phyloP scores from a whole-genome alignment of 192 early-diverging fungal species.

The Coemansia pectinata region DNA sequence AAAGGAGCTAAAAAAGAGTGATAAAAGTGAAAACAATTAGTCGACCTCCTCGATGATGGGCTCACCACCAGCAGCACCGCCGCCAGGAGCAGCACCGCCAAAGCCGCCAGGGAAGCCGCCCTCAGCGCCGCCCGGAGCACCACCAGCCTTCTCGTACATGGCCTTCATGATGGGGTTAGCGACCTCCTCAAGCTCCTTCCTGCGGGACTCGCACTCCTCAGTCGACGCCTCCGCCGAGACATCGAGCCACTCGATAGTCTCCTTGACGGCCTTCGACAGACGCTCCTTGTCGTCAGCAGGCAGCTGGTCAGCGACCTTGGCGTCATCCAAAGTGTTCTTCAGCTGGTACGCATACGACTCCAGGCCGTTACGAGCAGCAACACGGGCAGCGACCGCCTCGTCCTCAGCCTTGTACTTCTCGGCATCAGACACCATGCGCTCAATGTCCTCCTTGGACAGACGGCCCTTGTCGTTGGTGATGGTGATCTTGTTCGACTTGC shows the following conservation, averaged over 20 bases:
- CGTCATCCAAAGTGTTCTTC: constrained; percentile 84
- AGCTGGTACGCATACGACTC: constrained; percentile 98
- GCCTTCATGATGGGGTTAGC: constrained; percentile 98
- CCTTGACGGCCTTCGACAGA: constrained; percentile 79
- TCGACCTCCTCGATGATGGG: constrained; percentile 78
- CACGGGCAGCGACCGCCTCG: constrained; percentile 87
- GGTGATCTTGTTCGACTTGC: constrained; percentile 94
- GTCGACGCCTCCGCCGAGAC: constrained; percentile 91
- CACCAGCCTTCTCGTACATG: constrained; percentile 83
- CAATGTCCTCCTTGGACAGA: constrained; percentile 97
- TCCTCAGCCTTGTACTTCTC: constrained; percentile 98
- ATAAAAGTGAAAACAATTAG: constrained; percentile 46
- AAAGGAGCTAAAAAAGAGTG: neutral
- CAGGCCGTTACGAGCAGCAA: constrained; percentile 90
- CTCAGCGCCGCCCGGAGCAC: constrained; percentile 63
- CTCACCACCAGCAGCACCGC: constrained; percentile 66
- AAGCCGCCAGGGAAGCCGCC: constrained; percentile 83
- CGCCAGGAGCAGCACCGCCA: constrained; percentile 50
- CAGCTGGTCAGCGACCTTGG: constrained; percentile 81
- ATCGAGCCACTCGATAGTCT: constrained; percentile 96
- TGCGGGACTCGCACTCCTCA: constrained; percentile 94
- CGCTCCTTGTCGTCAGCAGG: constrained; percentile 87
- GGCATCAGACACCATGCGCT: constrained; percentile 93
- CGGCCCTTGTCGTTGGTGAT: constrained; percentile 99
- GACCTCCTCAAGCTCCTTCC: constrained; percentile 91